phyloP scores from a whole-genome alignment of 2,329 filamentous ascomycete species.

The Ophiocordyceps camponoti-rufipedis region DNA sequence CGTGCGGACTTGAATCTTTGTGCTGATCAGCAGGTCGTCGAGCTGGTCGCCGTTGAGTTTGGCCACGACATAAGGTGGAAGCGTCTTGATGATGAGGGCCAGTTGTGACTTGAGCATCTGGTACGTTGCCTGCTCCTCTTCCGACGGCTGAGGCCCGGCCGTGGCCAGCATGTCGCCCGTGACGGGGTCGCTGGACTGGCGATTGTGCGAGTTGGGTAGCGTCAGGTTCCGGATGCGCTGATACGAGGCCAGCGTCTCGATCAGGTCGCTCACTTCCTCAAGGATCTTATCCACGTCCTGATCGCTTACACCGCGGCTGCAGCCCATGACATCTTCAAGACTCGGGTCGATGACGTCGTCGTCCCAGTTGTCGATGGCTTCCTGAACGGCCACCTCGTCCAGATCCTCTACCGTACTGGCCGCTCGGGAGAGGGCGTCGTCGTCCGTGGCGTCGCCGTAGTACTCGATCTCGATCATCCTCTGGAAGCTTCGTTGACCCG shows the following conservation, averaged over 20 bases:
- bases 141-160: constrained; percentile 48
- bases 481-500: constrained; percentile 47
- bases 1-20: constrained; percentile 53
- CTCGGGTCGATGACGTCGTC: constrained; percentile 38
- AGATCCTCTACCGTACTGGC: constrained; percentile 17
- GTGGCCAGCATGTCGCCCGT: constrained; percentile 50
- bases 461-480: constrained; percentile 39
- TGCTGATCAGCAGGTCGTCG: constrained; percentile 68
- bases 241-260: constrained; percentile 60
- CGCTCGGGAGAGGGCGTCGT: constrained; percentile 15
- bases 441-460: constrained; percentile 20
- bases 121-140: constrained; percentile 44
- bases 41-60: constrained; percentile 75
- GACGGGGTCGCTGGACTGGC: constrained; percentile 41
- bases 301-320: constrained; percentile 38
- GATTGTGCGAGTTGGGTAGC: constrained; percentile 43
- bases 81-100: constrained; percentile 49
- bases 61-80: constrained; percentile 73
- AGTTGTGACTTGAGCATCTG: constrained; percentile 60
- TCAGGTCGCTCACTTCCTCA: constrained; percentile 54
- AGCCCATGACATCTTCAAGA: constrained; percentile 32
- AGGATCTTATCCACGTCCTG: constrained; percentile 54
- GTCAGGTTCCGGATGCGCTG: constrained; percentile 63
- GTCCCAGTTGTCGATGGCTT: constrained; percentile 40
- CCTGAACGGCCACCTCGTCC: constrained; percentile 32